Base-by-base conservation (phyloP, 2,329 filamentous ascomycete species). In the Cladophialophora exuberans region DNA sequence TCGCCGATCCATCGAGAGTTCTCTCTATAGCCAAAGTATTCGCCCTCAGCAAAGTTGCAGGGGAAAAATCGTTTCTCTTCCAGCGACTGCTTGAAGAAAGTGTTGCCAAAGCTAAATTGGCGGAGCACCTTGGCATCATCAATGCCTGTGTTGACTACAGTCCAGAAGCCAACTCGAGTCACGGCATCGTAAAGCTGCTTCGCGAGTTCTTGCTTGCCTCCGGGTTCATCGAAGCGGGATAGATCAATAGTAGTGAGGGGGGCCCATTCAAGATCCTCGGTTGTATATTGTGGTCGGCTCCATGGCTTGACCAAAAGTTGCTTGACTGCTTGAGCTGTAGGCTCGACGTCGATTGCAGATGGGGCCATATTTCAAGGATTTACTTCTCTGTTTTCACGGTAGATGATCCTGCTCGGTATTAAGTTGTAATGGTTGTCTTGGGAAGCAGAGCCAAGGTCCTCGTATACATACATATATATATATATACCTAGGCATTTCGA, bases 181-280 rank as follows among this genome's bases (percentile, higher is more conserved):
- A 81, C 76, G 0, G 81, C 81, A 47, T 83, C 77, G 41, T 79
- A 76, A 1, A 85, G 73, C 60, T 83, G 78, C 31, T 74, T 72
- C 2, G 80, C 79, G 0, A 85, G 68, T 31, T 72, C 70, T 56
- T 81, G 70, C 61, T 83, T 83, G 3, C 81, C 81, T 0, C 76
- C 79, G 0, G 79, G 79, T 36, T 75, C 65, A 23, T 80, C 75
- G 63, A 81, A 84, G 25, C 75, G 74, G 28, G 78, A 77, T 2
- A 84, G 73, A 62, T 84, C 81, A 6, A 84, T 73, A 1, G 79
- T 81, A 4, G 78, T 74, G 2, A 84, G 72, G 48, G 82, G 77
- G 0, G 80, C 78, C 78, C 80, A 83, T 9, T 67, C 65, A 2
- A 69, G 56, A 36, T 57, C 45, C 47, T 61, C 58, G 11, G 39